Evolutionary conservation across 495 filamentous ascomycete genomes (phyloP).

Genomic region (Thermothielavioides terrestris): DNA sequence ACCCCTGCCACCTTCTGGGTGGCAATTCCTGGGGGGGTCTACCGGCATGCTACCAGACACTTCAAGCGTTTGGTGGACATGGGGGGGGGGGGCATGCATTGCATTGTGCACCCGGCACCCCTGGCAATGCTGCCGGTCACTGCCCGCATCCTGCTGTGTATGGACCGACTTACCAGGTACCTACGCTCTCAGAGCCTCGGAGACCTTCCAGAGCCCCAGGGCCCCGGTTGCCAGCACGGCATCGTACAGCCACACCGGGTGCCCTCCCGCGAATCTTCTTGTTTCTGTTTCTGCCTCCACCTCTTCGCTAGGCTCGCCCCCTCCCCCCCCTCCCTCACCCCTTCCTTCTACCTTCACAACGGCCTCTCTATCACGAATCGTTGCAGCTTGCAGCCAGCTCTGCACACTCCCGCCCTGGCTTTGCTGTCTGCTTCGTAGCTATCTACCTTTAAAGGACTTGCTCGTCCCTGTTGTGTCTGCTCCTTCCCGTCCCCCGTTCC

Average conservation of each 20-base stretch:
- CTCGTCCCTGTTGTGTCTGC: conserved; percentile 13
- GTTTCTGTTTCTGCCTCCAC: conserved; percentile 18
- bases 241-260: conserved; percentile 20
- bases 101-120: conserved; percentile 4
- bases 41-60: conserved; percentile 13
- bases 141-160: conserved; percentile 18
- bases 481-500: conserved; percentile 11
- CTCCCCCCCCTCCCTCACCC: conserved; percentile 7
- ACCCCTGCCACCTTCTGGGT: background rate
- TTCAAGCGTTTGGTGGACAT: conserved; percentile 21
- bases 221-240: conserved; percentile 1
- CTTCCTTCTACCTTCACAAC: conserved; percentile 2
- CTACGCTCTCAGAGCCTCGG: too few relatives aligned
- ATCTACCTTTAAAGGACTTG: conserved; percentile 12
- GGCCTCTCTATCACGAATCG: conserved; percentile 8
- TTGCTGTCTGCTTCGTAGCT: too few relatives aligned
- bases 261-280: conserved; percentile 16
- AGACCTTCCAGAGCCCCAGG: conserved; percentile 8
- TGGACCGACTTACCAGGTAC: too few relatives aligned
- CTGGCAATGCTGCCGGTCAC: conserved; percentile 17
- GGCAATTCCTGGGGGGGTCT: too few relatives aligned
- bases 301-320: conserved; percentile 12
- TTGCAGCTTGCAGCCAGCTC: conserved; percentile 15
- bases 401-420: conserved; percentile 17
- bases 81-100: too few relatives aligned